A percentile compares a stretch with the other conserved stretches of the same genome.
Conservation (phyloP, 768 basidiomycete species). For the Holtermannia corniformis region DNA sequence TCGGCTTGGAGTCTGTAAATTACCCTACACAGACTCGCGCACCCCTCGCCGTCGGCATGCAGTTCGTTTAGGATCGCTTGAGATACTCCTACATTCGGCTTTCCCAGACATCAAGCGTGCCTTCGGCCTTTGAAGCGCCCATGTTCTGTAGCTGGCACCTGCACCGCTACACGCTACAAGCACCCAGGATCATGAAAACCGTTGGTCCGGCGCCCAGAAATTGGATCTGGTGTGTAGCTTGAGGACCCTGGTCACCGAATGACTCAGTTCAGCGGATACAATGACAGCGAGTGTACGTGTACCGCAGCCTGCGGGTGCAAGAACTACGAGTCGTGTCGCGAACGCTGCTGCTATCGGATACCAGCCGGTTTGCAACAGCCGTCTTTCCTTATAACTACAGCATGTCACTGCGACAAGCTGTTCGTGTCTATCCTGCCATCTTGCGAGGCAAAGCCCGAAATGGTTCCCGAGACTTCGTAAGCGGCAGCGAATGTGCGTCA, state of each 20-base stretch:
- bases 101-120: too few relatives aligned
- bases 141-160: neutral
- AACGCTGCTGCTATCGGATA: neutral
- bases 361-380: neutral
- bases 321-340: neutral
- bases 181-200: neutral
- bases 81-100: too few relatives aligned
- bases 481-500: too few relatives aligned
- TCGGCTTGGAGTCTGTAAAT: neutral
- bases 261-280: neutral
- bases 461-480: too few relatives aligned
- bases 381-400: too few relatives aligned
- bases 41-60: too few relatives aligned
- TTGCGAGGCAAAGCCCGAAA: too few relatives aligned
- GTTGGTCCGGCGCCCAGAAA: neutral
- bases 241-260: neutral
- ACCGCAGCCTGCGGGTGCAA: neutral
- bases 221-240: neutral
- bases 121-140: neutral
- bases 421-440: too few relatives aligned
- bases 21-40: neutral
- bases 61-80: too few relatives aligned
- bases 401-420: too few relatives aligned
- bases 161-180: neutral
- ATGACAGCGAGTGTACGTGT: neutral